phyloP scores from a whole-genome alignment of 345 rosid species.

The Schrenkiella parvula region DNA sequence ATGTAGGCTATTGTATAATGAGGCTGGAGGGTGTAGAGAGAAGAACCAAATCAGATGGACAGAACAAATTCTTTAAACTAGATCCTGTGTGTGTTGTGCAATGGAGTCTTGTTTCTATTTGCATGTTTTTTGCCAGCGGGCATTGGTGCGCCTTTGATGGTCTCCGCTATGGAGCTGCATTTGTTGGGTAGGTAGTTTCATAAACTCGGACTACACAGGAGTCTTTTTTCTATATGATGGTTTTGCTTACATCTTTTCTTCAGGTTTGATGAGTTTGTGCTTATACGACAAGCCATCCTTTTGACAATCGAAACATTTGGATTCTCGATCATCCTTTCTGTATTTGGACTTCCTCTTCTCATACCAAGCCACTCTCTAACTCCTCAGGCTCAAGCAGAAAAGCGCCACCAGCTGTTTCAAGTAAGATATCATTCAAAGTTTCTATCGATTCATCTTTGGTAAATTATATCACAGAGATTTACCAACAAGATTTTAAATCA shows the following conservation, averaged over 20 bases:
- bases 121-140: conserved; percentile 85
- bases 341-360: conserved; percentile 78
- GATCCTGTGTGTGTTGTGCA: conserved; percentile 64
- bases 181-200: conserved; percentile 66
- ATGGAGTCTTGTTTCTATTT: conserved; percentile 77
- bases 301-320: conserved; percentile 87
- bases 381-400: conserved; percentile 27
- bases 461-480: neutral
- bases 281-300: conserved; percentile 85
- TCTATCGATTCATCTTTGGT: neutral
- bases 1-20: conserved; percentile 78
- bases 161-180: conserved; percentile 91
- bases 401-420: conserved; percentile 41
- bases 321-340: conserved; percentile 71
- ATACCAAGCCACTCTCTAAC: conserved; percentile 21
- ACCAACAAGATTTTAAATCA: neutral
- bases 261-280: conserved; percentile 93
- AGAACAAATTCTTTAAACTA: conserved; percentile 25
- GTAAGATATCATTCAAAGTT: conserved; percentile 47
- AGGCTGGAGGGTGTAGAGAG: conserved; percentile 54
- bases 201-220: neutral
- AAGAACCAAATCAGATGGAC: conserved; percentile 24
- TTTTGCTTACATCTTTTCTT: conserved; percentile 26
- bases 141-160: conserved; percentile 99
- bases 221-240: neutral